A percentile compares a stretch with the other conserved stretches of the same genome.
phyloP scores from a whole-genome alignment of 179 eudicot genomes.

The Spinacia oleracea region DNA sequence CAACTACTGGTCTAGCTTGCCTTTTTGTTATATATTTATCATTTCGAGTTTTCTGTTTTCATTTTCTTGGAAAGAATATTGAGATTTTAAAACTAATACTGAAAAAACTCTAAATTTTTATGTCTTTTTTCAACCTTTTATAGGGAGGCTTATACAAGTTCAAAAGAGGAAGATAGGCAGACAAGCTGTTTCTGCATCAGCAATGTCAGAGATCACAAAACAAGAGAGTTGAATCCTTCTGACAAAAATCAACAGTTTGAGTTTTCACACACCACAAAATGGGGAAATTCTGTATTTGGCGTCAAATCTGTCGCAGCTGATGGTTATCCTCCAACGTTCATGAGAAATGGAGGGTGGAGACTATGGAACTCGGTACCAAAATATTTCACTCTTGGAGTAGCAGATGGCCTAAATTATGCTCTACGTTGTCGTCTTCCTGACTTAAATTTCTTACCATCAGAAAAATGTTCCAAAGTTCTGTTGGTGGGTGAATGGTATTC shows the following conservation, averaged over 20 bases:
- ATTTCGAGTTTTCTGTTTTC: background rate
- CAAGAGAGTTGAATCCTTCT: slow-evolving; percentile 35
- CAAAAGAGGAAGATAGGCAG: slow-evolving; percentile 52
- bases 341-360: slow-evolving; percentile 29
- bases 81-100: too few species aligned
- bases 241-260: slow-evolving; percentile 60
- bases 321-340: slow-evolving; percentile 48
- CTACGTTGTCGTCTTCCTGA: slow-evolving; percentile 51
- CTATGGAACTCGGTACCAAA: slow-evolving; percentile 18
- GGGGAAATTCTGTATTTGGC: background rate
- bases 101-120: background rate
- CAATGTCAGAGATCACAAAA: background rate
- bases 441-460: slow-evolving; percentile 37
- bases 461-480: slow-evolving; percentile 1
- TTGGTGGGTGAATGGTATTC: slow-evolving; percentile 61
- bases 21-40: background rate
- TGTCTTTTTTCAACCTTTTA: too few species aligned
- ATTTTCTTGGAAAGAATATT: too few species aligned
- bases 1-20: background rate
- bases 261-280: slow-evolving; percentile 8
- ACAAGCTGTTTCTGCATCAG: slow-evolving; percentile 5
- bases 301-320: slow-evolving; percentile 45
- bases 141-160: slow-evolving; percentile 57
- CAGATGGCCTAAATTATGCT: slow-evolving; percentile 41
- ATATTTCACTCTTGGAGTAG: slow-evolving; percentile 26